Percentiles rank a stretch among this genome's conserved stretches.
These are phyloP conservation scores for Irpex rosettiformis DNA, from an alignment of 1,284 basidiomycete genomes.

Conservation along the genomic window DNA sequence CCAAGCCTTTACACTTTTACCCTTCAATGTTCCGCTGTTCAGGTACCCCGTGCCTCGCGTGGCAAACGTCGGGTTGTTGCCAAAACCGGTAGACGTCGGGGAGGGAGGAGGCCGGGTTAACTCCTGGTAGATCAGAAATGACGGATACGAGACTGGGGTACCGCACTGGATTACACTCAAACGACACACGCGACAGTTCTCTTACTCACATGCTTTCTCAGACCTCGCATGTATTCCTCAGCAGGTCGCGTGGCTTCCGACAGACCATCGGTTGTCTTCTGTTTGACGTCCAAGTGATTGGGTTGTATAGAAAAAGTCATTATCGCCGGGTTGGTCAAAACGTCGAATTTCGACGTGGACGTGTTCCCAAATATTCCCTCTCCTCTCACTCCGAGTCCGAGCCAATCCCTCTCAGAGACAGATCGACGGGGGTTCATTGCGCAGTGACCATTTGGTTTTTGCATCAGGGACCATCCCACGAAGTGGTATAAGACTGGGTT, in stretches of 20 bases:
- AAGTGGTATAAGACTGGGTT: slow-evolving; percentile 8
- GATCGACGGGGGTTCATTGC: background rate
- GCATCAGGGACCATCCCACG: background rate
- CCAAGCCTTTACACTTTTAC: background rate
- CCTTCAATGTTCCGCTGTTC: background rate
- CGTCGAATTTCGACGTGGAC: background rate
- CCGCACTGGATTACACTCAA: background rate
- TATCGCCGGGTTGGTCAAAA: background rate
- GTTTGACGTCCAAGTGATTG: slow-evolving; percentile 3
- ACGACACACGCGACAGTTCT: background rate
- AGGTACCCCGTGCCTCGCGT: background rate
- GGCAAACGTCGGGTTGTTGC: background rate
- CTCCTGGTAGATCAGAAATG: background rate
- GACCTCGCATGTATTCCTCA: slow-evolving; percentile 1
- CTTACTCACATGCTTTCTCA: slow-evolving; percentile 3
- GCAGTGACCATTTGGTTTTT: background rate
- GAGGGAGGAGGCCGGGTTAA: background rate
- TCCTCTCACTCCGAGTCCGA: background rate
- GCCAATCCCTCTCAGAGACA: background rate
- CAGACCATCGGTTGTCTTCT: slow-evolving; percentile 8
- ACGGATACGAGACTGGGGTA: background rate
- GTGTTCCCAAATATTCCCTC: background rate
- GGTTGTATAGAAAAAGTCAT: background rate
- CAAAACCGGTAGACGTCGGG: background rate
- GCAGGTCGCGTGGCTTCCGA: slow-evolving; percentile 9